These are phyloP conservation scores for Neurospora tetraspora DNA, from an alignment of 495 filamentous ascomycete species.

Conservation along the genomic window DNA sequence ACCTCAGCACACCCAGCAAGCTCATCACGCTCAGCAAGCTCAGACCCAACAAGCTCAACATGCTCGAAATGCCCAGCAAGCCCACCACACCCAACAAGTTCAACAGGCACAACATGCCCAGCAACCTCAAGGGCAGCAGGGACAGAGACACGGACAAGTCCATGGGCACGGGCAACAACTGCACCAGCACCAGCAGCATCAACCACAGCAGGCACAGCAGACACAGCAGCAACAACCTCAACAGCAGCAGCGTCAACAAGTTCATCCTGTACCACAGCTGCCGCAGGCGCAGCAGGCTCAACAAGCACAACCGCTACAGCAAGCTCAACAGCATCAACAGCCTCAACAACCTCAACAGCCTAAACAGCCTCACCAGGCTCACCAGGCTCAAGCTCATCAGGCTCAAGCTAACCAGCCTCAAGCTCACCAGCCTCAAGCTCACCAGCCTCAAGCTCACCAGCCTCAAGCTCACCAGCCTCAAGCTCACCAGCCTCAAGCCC, in stretches of 20 bases:
- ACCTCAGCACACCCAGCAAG: conserved; percentile 6
- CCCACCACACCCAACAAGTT: conserved; percentile 1
- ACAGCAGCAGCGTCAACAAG: conserved; percentile 8
- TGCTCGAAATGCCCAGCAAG: not conserved
- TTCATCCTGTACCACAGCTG: not conserved
- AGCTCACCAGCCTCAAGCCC: not conserved
- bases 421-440: not conserved
- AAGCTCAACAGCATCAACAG: not conserved
- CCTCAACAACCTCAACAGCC: not conserved
- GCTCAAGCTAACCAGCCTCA: not conserved
- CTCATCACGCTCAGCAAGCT: not conserved
- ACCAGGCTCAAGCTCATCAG: not conserved
- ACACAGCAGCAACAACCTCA: conserved; percentile 12
- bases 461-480: not conserved
- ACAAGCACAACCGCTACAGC: not conserved
- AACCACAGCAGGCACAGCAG: conserved; percentile 8
- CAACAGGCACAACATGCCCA: conserved; percentile 9
- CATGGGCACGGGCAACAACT: not conserved
- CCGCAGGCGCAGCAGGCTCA: not conserved
- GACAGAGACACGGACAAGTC: conserved; percentile 6
- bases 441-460: not conserved
- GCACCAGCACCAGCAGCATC: conserved; percentile 9
- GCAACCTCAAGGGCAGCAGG: conserved; percentile 11
- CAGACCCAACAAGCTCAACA: not conserved
- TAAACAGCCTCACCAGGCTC: not conserved